Base-by-base conservation (phyloP, 176 grass and related monocot species). In the Chloris gayana region DNA sequence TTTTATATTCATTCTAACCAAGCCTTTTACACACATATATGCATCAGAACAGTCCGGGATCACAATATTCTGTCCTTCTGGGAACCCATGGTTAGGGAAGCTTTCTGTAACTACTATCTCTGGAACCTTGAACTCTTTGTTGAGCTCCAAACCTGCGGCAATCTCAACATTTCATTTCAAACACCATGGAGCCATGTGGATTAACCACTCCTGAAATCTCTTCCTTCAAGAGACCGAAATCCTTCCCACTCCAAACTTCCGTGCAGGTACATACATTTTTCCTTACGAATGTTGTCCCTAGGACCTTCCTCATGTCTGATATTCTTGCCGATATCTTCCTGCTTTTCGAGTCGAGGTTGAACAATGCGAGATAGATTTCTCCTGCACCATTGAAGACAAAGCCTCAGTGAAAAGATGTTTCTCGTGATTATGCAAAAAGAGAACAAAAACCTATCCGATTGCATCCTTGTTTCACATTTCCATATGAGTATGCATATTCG, bases 331-430 rank as follows among this genome's bases (percentile, higher is more conserved):
- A 75, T 33, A 93, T 85, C 19, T 53, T 62, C 79, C 83, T 80
- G 12, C 49, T 90, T 26, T 8, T 9, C 2, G 76, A 66, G 79
- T 91, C 88, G 0, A 95, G 90, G 69, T 97, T 97, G 80, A 97
- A 97, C 85, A 97, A 93, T 6, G 88, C 75, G 5, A 97, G 80
- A 73, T 93, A 93, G 45, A 97, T 89, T 97, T 97, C 90, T 64
- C 93, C 93, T 97, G 30, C 26, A 70, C 30, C 26, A 83, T 63
- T 21, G 46, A 22, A 80, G n/a, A 37, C 7, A 86, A 71, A 9
- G 50, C 35, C 3, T 54, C 34, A 64, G 17, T n/a, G 49, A 41
- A 4, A 26, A 51, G 4, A 15, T 14, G 7, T 32, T 51, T 41
- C 15, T 33, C 4, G 19, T 29, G 21, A 41, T 50, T 79, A 39